Base-by-base conservation (phyloP, 139 green algal genomes). In the Ettlia oleoabundans region DNA sequence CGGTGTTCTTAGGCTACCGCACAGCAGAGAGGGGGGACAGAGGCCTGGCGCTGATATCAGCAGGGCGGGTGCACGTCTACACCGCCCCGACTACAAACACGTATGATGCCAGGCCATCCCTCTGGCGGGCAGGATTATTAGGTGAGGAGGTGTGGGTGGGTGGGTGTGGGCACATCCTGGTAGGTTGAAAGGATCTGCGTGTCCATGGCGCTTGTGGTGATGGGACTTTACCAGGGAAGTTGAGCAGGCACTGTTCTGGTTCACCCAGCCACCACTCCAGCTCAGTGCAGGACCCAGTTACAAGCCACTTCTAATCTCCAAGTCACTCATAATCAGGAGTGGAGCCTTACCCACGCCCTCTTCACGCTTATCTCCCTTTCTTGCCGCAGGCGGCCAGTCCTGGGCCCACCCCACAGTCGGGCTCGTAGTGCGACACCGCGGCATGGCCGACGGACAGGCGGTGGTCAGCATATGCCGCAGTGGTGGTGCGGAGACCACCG, bases 31-130 rank as follows among this genome's bases (percentile, higher is more conserved):
- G 35, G 19, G 53, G 53, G 9, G 73, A 80, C 28, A 9, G 6
- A 0, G 22, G n/a, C 41, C 18, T 73, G 15, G 10, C 33, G 30
- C n/a, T 24, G 40, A 3, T 7, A 26, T 5, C 26, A n/a, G n/a
- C 38, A 1, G 28, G 58, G 33, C 40, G 47, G 30, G 32, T 80
- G 73, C 73, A 80, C 53, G 24, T 80, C 52, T 80, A 80, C 53
- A 35, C 33, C 3, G 35, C 73, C 26, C 19, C 18, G 9, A 40
- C 68, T 24, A 51, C 24, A 3, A 55, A n/a, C 53, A 55, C 53
- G 13, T 80, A 38, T 33, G 73, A 80, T 28, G 5, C 18, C 1
- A 4, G 30, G 9, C 18, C 22, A 1, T 47, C 65, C 4, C 21
- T 52, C 18, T 41, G 37, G 65, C 65, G 18, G 35, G 65, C 35